Evolutionary conservation across 2,329 filamentous ascomycete genomes (phyloP).

Genomic region (Karstenula rhodostoma): DNA sequence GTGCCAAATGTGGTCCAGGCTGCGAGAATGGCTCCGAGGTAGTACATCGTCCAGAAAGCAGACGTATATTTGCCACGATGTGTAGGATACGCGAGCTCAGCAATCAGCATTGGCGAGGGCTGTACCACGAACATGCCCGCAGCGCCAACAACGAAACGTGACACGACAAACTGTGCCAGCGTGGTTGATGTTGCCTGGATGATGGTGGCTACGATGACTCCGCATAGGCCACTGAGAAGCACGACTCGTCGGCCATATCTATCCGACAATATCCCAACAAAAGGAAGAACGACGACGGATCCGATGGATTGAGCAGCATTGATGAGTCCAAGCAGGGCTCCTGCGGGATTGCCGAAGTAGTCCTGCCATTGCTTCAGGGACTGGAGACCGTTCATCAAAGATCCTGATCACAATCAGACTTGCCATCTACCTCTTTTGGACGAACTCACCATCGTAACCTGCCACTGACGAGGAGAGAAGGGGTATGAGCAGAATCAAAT

Average conservation of each 20-base stretch:
- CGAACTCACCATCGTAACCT: conserved; percentile 54
- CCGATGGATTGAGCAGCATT: conserved; percentile 22
- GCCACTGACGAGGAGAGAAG: conserved; percentile 54
- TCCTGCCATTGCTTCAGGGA: conserved; percentile 20
- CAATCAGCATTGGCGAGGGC: conserved; percentile 38
- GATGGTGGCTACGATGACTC: conserved; percentile 19
- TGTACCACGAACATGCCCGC: conserved; percentile 31
- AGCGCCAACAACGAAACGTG: conserved; percentile 24
- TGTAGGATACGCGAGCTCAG: conserved; percentile 41
- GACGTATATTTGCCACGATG: conserved; percentile 40
- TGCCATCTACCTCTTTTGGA: not conserved
- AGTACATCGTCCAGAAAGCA: conserved; percentile 25
- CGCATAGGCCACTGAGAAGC: conserved; percentile 15
- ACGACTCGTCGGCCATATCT: conserved; percentile 15
- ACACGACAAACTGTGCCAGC: conserved; percentile 21
- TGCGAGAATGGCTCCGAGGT: conserved; percentile 53
- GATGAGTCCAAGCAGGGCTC: conserved; percentile 22
- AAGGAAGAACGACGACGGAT: conserved; percentile 17
- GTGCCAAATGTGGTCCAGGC: conserved; percentile 59
- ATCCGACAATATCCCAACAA: conserved; percentile 17
- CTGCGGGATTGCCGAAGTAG: conserved; percentile 20
- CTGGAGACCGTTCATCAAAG: conserved; percentile 27
- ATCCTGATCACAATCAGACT: not conserved
- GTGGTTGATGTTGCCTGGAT: conserved; percentile 18
- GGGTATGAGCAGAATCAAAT: conserved; percentile 55